phyloP scores from a whole-genome alignment of 148 eudicot genomes.

The Diospyros lotus region DNA sequence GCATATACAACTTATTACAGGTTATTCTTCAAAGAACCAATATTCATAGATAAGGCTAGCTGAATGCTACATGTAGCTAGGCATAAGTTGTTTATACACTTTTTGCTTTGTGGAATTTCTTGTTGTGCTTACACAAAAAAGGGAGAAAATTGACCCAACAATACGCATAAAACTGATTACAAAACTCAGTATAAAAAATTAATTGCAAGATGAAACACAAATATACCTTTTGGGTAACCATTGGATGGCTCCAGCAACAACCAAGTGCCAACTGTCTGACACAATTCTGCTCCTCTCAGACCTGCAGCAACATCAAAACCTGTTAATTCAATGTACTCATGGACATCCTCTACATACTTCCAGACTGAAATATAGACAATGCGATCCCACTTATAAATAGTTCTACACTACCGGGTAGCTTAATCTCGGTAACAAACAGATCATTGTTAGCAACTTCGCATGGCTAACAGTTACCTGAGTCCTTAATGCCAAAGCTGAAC shows the following conservation, averaged over 20 bases:
- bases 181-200: too few relatives aligned
- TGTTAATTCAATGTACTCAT: neutral
- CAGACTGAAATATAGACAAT: slow-evolving; percentile 1
- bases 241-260: neutral
- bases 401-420: neutral
- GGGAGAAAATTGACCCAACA: too few relatives aligned
- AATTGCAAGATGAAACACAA: too few relatives aligned
- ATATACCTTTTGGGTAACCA: too few relatives aligned
- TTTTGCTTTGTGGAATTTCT: neutral
- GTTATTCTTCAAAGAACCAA: neutral
- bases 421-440: neutral
- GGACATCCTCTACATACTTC: too few relatives aligned
- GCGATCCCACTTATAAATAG: neutral
- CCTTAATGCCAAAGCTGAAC: neutral
- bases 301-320: slow-evolving; percentile 13
- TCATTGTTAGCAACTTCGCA: too few relatives aligned
- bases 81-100: neutral
- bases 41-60: neutral
- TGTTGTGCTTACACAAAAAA: neutral
- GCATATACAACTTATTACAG: neutral
- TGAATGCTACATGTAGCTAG: neutral
- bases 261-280: neutral
- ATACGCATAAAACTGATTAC: too few relatives aligned
- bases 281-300: neutral
- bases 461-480: neutral